Evolutionary conservation across 768 basidiomycete genomes (phyloP).

Genomic region (Serendipita sp.): DNA sequence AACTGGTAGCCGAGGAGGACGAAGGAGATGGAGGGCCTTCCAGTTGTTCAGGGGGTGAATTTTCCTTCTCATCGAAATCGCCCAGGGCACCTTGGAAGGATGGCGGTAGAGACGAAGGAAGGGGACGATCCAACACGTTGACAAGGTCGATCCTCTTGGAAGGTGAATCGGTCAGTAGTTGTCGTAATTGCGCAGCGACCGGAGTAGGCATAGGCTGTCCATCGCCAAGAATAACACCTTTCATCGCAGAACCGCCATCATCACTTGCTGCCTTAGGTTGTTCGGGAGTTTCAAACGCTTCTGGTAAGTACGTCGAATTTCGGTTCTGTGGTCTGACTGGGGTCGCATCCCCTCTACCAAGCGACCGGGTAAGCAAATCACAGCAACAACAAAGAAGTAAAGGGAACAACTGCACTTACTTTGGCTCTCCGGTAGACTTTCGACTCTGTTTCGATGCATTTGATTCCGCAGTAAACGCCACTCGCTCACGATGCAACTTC

Average conservation of each 20-base stretch:
- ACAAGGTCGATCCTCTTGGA: constrained; percentile 35
- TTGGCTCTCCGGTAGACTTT: neutral
- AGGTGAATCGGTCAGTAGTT: constrained; percentile 53
- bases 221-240: constrained; percentile 59
- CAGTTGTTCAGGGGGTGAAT: neutral
- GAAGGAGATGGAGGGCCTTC: neutral
- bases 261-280: neutral
- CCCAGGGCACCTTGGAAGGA: constrained; percentile 22
- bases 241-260: constrained; percentile 26
- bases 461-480: neutral
- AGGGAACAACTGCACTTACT: neutral
- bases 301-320: constrained; percentile 3
- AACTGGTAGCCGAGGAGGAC: neutral
- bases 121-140: neutral
- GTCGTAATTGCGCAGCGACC: constrained; percentile 26
- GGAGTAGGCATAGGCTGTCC: constrained; percentile 64
- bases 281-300: constrained; percentile 1
- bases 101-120: neutral
- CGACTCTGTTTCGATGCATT: constrained; percentile 4
- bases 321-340: neutral
- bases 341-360: constrained; percentile 1
- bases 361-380: neutral
- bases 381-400: neutral
- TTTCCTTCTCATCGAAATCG: neutral
- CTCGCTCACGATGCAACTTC: constrained; percentile 10